A percentile compares a stretch with the other conserved stretches of the same genome.
phyloP scores from a whole-genome alignment of 257 asterid species.

The Lavandula angustifolia region DNA sequence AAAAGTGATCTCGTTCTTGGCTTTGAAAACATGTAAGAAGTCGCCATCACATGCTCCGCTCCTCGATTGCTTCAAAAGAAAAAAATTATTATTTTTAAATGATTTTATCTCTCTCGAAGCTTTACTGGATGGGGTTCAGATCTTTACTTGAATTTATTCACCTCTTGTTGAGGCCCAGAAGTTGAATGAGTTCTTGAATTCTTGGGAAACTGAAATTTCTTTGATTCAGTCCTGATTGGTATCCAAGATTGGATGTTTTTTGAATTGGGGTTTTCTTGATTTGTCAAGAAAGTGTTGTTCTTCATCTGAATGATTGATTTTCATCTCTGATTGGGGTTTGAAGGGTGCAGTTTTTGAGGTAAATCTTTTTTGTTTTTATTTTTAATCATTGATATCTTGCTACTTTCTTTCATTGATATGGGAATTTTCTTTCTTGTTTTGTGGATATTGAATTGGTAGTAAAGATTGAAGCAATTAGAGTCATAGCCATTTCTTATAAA shows the following conservation, averaged over 20 bases:
- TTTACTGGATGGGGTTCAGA: slow-evolving; percentile 32
- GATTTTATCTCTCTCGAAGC: slow-evolving; percentile 14
- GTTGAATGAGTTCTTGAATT: slow-evolving; percentile 22
- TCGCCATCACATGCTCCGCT: slow-evolving; percentile 56
- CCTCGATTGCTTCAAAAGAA: slow-evolving; percentile 31
- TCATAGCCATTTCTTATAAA: slow-evolving; percentile 6
- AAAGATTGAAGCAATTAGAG: slow-evolving; percentile 25
- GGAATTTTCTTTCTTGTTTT: not conserved
- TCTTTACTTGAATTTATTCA: slow-evolving; percentile 32
- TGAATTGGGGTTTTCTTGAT: slow-evolving; percentile 33
- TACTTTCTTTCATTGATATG: no score
- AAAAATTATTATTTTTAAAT: not conserved
- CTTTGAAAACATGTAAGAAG: slow-evolving; percentile 34
- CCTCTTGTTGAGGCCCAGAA: slow-evolving; percentile 26
- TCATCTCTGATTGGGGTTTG: not conserved
- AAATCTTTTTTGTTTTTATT: not conserved
- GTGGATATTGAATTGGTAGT: slow-evolving; percentile 33
- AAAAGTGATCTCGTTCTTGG: slow-evolving; percentile 40
- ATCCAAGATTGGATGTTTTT: slow-evolving; percentile 40
- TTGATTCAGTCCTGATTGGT: slow-evolving; percentile 5
- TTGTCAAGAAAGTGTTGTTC: slow-evolving; percentile 22
- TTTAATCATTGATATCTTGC: no score
- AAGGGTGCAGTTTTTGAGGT: not conserved
- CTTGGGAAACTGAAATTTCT: slow-evolving; percentile 13
- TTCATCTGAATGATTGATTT: not conserved